phyloP scores from a whole-genome alignment of 805 yeast genomes.

The Saturnispora halmiae region DNA sequence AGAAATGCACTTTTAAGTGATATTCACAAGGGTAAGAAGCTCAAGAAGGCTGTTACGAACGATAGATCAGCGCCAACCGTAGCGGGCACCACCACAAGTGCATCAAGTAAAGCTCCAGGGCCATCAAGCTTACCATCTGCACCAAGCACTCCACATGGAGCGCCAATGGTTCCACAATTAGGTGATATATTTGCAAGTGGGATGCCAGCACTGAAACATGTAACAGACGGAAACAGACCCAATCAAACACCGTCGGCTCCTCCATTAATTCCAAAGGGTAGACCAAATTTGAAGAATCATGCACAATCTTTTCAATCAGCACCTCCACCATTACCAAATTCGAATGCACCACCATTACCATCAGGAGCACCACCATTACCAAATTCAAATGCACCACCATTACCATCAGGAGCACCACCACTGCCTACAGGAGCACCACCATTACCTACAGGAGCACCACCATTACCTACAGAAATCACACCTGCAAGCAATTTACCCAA shows the following conservation, averaged over 20 bases:
- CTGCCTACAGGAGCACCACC: constrained; percentile 14
- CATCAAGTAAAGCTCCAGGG: constrained; percentile 5
- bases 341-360: constrained; percentile 7
- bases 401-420: constrained; percentile 16
- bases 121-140: constrained; percentile 1
- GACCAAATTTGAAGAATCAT: neutral
- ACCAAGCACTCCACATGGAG: constrained; percentile 16
- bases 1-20: constrained; percentile 65
- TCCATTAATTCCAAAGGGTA: constrained; percentile 12
- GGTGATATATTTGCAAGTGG: constrained; percentile 75
- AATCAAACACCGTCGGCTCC: constrained; percentile 9
- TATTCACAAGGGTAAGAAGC: constrained; percentile 58
- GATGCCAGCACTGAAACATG: constrained; percentile 58
- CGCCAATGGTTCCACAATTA: constrained; percentile 38
- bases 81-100: constrained; percentile 28
- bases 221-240: constrained; percentile 13
- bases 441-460: constrained; percentile 1
- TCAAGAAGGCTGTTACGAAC: constrained; percentile 57
- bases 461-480: neutral
- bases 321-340: constrained; percentile 12
- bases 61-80: constrained; percentile 57
- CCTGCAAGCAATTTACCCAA: neutral
- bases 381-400: constrained; percentile 12
- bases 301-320: constrained; percentile 20
- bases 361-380: constrained; percentile 11